Evolutionary conservation across 371 early-diverging fungal genomes (phyloP).

Genomic region (Synchytrium microbalum): DNA sequence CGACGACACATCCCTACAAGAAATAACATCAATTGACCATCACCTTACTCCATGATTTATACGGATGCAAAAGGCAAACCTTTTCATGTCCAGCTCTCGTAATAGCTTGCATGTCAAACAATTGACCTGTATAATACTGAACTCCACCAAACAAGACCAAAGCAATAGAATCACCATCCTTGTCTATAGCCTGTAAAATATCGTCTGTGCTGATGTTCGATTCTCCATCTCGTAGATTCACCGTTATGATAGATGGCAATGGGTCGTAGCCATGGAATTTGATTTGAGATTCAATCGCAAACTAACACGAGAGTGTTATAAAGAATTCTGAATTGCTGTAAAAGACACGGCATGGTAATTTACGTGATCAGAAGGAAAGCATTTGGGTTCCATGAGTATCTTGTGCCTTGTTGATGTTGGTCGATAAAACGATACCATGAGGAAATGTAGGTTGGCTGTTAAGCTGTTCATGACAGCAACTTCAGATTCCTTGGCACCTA

Average conservation of each 20-base stretch:
- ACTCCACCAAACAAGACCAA: slow-evolving; percentile 86
- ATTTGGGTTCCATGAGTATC: slow-evolving; percentile 85
- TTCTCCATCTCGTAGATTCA: slow-evolving; percentile 71
- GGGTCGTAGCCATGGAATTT: slow-evolving; percentile 74
- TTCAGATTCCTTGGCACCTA: slow-evolving; percentile 73
- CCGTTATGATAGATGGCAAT: slow-evolving; percentile 54
- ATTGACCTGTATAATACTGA: slow-evolving; percentile 94
- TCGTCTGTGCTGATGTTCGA: slow-evolving; percentile 63
- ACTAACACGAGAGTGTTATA: slow-evolving; percentile 34
- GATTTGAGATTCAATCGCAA: slow-evolving; percentile 82
- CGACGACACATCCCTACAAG: slow-evolving; percentile 74
- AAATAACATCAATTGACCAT: slow-evolving; percentile 14
- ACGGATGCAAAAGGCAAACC: slow-evolving; percentile 34
- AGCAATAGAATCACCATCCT: slow-evolving; percentile 69
- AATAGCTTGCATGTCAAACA: slow-evolving; percentile 80
- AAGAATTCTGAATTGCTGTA: neutral
- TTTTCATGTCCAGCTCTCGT: slow-evolving; percentile 72
- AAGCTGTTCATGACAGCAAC: slow-evolving; percentile 88
- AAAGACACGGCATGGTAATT: slow-evolving; percentile 1
- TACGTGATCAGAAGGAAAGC: slow-evolving; percentile 86
- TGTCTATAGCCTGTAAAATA: slow-evolving; percentile 64
- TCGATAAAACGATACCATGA: slow-evolving; percentile 85
- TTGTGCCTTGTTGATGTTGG: slow-evolving; percentile 71
- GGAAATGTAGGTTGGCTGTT: slow-evolving; percentile 83
- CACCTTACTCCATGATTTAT: neutral